phyloP scores from a whole-genome alignment of 208 protist genomes.

The Herpetomonas samuelpessoai region DNA sequence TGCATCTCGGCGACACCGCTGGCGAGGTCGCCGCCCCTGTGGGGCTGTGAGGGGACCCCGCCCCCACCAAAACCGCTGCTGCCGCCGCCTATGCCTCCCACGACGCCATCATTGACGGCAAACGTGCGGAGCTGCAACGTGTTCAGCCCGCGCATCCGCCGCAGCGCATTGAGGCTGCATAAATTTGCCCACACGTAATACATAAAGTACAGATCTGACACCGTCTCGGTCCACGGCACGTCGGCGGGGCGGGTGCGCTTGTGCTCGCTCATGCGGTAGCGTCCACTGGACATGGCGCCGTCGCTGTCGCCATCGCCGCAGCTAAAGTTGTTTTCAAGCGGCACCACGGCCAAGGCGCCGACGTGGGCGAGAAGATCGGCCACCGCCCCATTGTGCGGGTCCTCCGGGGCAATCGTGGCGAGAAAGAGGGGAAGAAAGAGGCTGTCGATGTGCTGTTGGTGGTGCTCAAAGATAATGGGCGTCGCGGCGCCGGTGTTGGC shows the following conservation, averaged over 20 bases:
- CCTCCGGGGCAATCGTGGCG: constrained; percentile 93
- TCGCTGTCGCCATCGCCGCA: background rate
- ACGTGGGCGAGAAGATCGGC: constrained; percentile 92
- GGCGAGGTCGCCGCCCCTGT: background rate
- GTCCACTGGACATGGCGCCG: background rate
- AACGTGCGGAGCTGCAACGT: constrained; percentile 95
- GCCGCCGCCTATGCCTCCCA: constrained; percentile 56
- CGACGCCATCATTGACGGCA: constrained; percentile 45
- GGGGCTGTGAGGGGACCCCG: no score
- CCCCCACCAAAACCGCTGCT: constrained; percentile 9
- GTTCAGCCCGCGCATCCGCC: constrained; percentile 82
- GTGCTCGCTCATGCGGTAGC: constrained; percentile 21
- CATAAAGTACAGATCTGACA: constrained; percentile 71
- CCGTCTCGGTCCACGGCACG: constrained; percentile 97
- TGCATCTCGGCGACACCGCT: constrained; percentile 10
- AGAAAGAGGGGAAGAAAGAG: constrained; percentile 98
- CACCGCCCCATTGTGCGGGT: constrained; percentile 87
- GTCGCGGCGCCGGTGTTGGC: constrained; percentile 3
- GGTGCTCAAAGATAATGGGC: constrained; percentile 76
- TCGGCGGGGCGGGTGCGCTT: constrained; percentile 90
- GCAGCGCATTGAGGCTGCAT: constrained; percentile 94
- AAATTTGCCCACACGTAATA: constrained; percentile 99
- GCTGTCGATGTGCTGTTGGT: constrained; percentile 95
- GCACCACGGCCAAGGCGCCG: constrained; percentile 94
- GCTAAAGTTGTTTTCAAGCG: constrained; percentile 91